Percentiles rank a stretch among this genome's conserved stretches.
phyloP scores from a whole-genome alignment of 495 filamentous ascomycete species.

The Aspergillus steynii region DNA sequence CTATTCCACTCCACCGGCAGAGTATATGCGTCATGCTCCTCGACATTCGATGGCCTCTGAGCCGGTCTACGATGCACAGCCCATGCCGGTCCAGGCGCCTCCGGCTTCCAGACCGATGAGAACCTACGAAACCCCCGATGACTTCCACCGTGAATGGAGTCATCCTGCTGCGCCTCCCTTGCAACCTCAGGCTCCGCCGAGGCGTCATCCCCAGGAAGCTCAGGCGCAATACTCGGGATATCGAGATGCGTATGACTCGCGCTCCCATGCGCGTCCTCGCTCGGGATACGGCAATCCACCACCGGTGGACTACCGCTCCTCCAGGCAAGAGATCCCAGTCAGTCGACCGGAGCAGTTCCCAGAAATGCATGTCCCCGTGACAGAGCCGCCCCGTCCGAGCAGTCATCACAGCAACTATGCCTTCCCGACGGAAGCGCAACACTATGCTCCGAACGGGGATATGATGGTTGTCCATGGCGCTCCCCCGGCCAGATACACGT shows the following conservation, averaged over 20 bases:
- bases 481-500: conserved; percentile 11
- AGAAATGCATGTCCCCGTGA: conserved; percentile 15
- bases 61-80: conserved; percentile 23
- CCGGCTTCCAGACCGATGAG: conserved; percentile 21
- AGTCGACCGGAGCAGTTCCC: conserved; percentile 16
- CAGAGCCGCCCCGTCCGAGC: conserved; percentile 20
- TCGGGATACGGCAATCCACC: conserved; percentile 31
- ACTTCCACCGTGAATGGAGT: conserved; percentile 35
- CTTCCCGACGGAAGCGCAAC: conserved; percentile 13
- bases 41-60: conserved; percentile 24
- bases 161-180: conserved; percentile 20
- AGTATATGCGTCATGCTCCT: conserved; percentile 18
- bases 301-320: conserved; percentile 28
- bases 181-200: conserved; percentile 9
- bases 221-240: conserved; percentile 16
- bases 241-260: conserved; percentile 25
- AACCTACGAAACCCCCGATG: conserved; percentile 33
- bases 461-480: conserved; percentile 3
- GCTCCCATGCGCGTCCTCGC: conserved; percentile 29
- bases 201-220: conserved; percentile 26
- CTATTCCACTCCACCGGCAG: conserved; percentile 20
- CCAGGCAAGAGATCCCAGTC: conserved; percentile 22
- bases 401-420: conserved; percentile 19
- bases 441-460: conserved; percentile 8
- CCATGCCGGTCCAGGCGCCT: conserved; percentile 17